phyloP scores from a whole-genome alignment of 768 basidiomycete genomes.

The Kwoniella pini region DNA sequence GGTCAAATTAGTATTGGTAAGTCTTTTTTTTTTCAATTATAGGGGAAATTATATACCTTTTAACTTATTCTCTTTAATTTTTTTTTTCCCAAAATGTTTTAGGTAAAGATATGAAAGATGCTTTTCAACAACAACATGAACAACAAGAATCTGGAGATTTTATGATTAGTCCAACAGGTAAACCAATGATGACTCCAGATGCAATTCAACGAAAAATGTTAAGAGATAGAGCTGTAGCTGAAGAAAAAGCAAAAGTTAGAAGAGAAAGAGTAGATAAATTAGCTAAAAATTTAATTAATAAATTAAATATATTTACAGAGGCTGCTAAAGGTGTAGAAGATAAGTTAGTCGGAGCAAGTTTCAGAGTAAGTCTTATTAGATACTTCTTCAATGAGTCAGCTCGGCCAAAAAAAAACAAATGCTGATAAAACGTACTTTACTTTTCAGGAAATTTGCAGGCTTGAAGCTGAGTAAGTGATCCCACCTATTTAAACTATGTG shows the following conservation, averaged over 20 bases:
- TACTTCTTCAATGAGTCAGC: too few relatives aligned
- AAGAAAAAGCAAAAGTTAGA: constrained; percentile 43
- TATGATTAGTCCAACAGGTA: constrained; percentile 43
- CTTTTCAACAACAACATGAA: constrained; percentile 51
- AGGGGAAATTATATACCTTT: too few relatives aligned
- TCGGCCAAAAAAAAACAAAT: too few relatives aligned
- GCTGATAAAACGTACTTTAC: too few relatives aligned
- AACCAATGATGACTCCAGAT: constrained; percentile 48
- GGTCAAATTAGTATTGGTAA: constrained; percentile 53
- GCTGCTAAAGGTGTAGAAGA: constrained; percentile 48
- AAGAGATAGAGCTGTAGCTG: constrained; percentile 36
- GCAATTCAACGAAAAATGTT: constrained; percentile 43
- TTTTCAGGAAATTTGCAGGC: constrained; percentile 46
- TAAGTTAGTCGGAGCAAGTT: constrained; percentile 45
- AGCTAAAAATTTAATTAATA: constrained; percentile 47
- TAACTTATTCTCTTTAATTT: too few relatives aligned
- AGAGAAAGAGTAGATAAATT: constrained; percentile 52
- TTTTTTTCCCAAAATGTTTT: too few relatives aligned
- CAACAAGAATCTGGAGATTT: constrained; percentile 39
- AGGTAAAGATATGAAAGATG: constrained; percentile 55
- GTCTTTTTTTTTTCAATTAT: too few relatives aligned
- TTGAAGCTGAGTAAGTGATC: constrained; percentile 52
- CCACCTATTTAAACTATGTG: too few relatives aligned
- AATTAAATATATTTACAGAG: constrained; percentile 53
- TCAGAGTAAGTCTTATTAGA: constrained; percentile 42